Base-by-base conservation (phyloP, 495 filamentous ascomycete genomes). In the Penicilliopsis zonata region DNA sequence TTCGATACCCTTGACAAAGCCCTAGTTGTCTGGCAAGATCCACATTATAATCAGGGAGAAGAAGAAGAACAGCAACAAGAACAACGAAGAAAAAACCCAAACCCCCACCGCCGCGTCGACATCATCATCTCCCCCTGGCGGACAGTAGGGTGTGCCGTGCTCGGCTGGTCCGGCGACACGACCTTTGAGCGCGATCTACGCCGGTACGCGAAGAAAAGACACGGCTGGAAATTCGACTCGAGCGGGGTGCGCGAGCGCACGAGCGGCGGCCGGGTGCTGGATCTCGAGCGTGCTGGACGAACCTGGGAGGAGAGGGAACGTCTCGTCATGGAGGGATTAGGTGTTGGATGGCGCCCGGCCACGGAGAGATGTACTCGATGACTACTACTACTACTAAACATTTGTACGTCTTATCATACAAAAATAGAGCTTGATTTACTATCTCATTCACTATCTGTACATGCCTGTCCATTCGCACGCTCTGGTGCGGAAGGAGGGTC, bases 1-100 rank as follows among this genome's bases (percentile, higher is more conserved):
- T 94, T 90, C 38, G 88, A 96, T 46, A 77, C 72, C 0, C 62
- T 99, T 1, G 87, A 96, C 50, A 94, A 95, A 50, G 85, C 85
- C 5, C 58, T 95, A 26, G 76, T 95, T 0, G 84, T 95, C 1
- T 99, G 90, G 90, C 88, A 92, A 46, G 72, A 87, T 42, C 76
- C 79, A 0, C n/a, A 52, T 4, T 81, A 53, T 17, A 5, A 12
- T 3, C 20, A 13, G 8, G 14, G 6, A 27, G 25, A 33, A 18
- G 13, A 16, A 5, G 18, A 34, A 3, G 7, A 18, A 13, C 13
- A 36, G 7, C 30, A 40, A 13, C 20, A 15, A 8, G 28, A 33
- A 7, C 15, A 42, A 33, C 37, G 25, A 9, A 59, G 31, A 34
- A 71, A 69, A 34, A 86, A 88, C 35, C 70, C 76, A 0, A 86